Evolutionary conservation across 352 stramenopile species (phyloP).

Genomic region (Pythium rhizo-oryzae): DNA sequence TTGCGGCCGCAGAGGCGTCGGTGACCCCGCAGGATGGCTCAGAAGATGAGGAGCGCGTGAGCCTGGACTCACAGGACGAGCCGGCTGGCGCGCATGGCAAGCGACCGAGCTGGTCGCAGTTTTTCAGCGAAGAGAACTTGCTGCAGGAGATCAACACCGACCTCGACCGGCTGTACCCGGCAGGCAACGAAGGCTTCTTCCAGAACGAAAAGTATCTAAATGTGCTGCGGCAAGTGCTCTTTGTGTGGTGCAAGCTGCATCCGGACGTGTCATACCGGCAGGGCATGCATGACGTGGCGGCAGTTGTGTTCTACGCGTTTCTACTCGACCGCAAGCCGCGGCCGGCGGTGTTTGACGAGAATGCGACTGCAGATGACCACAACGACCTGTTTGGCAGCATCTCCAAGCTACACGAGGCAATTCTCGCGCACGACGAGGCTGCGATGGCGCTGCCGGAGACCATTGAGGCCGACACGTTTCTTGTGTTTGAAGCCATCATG

Average conservation of each 20-base stretch:
- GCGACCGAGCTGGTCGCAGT: slow-evolving; percentile 53
- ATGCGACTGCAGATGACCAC: slow-evolving; percentile 2
- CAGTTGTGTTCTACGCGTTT: slow-evolving; percentile 79
- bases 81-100: not conserved
- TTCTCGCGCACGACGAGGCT: slow-evolving; percentile 5
- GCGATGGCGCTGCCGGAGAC: slow-evolving; percentile 36
- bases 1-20: slow-evolving; percentile 8
- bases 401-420: slow-evolving; percentile 2
- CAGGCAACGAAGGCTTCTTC: slow-evolving; percentile 77
- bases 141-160: slow-evolving; percentile 86
- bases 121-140: slow-evolving; percentile 69
- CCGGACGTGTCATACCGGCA: slow-evolving; percentile 83
- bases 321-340: slow-evolving; percentile 28
- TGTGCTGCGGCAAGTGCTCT: slow-evolving; percentile 75
- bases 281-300: slow-evolving; percentile 84
- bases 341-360: slow-evolving; percentile 16
- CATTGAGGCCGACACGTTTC: slow-evolving; percentile 67
- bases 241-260: slow-evolving; percentile 84
- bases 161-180: slow-evolving; percentile 71
- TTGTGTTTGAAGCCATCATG: slow-evolving; percentile 79
- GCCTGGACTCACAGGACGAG: slow-evolving; percentile 24
- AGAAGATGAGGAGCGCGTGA: slow-evolving; percentile 13
- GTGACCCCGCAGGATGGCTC: not conserved
- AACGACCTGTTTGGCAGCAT: slow-evolving; percentile 28
- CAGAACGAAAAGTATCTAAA: slow-evolving; percentile 66